These are phyloP conservation scores for Talaromyces thailandensis DNA, from an alignment of 495 filamentous ascomycete genomes.

Conservation along the genomic window DNA sequence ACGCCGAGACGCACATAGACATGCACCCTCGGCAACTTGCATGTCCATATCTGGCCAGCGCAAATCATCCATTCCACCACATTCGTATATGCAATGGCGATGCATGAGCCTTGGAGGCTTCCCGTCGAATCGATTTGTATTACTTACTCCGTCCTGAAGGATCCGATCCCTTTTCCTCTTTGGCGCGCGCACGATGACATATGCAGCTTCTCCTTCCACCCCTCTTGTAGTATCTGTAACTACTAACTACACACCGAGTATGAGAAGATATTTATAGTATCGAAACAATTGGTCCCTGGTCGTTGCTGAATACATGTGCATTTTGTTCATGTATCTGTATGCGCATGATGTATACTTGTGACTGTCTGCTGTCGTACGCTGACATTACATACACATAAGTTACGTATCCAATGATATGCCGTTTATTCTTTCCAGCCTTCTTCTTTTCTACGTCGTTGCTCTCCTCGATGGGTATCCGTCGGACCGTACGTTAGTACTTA, in stretches of 20 bases:
- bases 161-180: background rate
- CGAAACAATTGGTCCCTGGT: background rate
- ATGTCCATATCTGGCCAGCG: background rate
- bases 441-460: background rate
- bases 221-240: background rate
- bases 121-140: background rate
- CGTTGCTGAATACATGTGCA: background rate
- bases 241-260: background rate
- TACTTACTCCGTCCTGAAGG: background rate
- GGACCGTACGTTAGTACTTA: background rate
- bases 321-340: background rate
- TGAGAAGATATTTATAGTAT: constrained; percentile 2
- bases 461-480: background rate
- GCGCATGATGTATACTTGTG: background rate
- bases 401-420: background rate
- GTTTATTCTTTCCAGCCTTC: background rate
- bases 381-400: background rate
- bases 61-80: background rate
- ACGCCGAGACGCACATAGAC: background rate
- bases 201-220: background rate
- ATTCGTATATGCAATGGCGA: background rate
- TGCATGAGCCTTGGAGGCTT: background rate
- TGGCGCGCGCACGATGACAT: background rate
- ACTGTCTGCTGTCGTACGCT: background rate
- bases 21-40: constrained; percentile 4